Evolutionary conservation across 768 basidiomycete genomes (phyloP).

Genomic region (Ramaria sp.): DNA sequence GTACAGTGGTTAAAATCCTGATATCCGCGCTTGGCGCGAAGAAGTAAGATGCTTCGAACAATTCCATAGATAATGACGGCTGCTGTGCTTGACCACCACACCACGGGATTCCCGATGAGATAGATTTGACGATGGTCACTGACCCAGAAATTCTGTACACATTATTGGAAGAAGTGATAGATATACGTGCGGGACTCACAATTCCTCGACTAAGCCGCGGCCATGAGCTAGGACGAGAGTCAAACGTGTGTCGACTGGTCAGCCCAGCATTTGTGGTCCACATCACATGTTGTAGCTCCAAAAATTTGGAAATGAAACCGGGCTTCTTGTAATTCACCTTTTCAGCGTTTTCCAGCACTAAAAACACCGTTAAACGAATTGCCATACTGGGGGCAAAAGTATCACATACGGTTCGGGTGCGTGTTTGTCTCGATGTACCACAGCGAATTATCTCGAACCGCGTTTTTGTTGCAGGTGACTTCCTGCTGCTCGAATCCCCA

Average conservation of each 20-base stretch:
- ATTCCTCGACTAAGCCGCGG: constrained; percentile 88
- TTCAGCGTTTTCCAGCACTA: constrained; percentile 59
- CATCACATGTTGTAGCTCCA: constrained; percentile 89
- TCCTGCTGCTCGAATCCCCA: constrained; percentile 99
- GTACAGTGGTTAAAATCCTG: constrained; percentile 86
- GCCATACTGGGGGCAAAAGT: background rate
- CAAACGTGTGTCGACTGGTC: constrained; percentile 89
- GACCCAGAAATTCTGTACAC: constrained; percentile 88
- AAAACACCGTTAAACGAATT: background rate
- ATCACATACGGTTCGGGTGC: constrained; percentile 59
- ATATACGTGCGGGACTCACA: constrained; percentile 37
- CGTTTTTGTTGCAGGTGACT: constrained; percentile 99
- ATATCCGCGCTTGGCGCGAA: constrained; percentile 85
- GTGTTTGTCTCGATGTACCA: constrained; percentile 89
- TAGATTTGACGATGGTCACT: constrained; percentile 95
- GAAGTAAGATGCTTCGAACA: constrained; percentile 68
- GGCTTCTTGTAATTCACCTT: constrained; percentile 91
- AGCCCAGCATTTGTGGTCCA: constrained; percentile 95
- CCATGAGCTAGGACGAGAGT: constrained; percentile 90
- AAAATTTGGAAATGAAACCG: constrained; percentile 83
- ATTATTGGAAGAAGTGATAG: constrained; percentile 6
- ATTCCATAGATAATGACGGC: constrained; percentile 57
- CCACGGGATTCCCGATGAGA: constrained; percentile 84
- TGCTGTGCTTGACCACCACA: constrained; percentile 82
- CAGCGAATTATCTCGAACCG: constrained; percentile 75